Conservation (phyloP, 2,329 filamentous ascomycete species). For the Fusarium sp. region DNA sequence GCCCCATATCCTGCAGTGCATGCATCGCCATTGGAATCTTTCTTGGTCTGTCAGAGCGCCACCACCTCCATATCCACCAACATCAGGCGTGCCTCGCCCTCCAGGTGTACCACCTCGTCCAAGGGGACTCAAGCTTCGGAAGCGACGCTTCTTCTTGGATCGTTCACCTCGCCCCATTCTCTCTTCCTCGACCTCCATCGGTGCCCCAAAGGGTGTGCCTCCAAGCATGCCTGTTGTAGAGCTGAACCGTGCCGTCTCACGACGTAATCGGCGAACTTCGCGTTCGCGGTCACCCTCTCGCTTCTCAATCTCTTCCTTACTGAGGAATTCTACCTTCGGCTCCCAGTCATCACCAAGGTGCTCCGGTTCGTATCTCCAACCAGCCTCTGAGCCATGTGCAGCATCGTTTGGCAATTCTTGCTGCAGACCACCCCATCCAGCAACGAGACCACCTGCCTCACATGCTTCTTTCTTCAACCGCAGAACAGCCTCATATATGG, state of each 20-base stretch:
- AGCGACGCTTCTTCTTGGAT: constrained; percentile 94
- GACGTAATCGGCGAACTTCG: constrained; percentile 84
- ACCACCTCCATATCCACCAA: constrained; percentile 78
- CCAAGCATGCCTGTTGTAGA: constrained; percentile 85
- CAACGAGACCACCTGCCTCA: constrained; percentile 88
- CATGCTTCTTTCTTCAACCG: constrained; percentile 96
- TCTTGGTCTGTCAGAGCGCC: constrained; percentile 80
- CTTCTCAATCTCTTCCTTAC: constrained; percentile 97
- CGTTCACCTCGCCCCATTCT: constrained; percentile 91
- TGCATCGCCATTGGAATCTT: constrained; percentile 85
- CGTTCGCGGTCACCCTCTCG: constrained; percentile 93
- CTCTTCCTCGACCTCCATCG: constrained; percentile 74
- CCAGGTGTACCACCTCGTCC: constrained; percentile 73
- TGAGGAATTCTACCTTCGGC: constrained; percentile 82
- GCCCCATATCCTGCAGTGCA: constrained; percentile 89
- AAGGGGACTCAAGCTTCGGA: constrained; percentile 86
- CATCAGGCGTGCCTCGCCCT: constrained; percentile 83
- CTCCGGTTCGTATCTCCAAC: constrained; percentile 96
- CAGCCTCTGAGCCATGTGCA: constrained; percentile 82
- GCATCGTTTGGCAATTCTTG: constrained; percentile 89
- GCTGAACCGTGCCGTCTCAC: constrained; percentile 93
- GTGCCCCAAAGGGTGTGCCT: constrained; percentile 73
- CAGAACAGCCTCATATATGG: constrained; percentile 94
- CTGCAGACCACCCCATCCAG: constrained; percentile 70
- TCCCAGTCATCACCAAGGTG: constrained; percentile 88